Base-by-base conservation (phyloP, 2,329 filamentous ascomycete species). In the Penicillium sp. region DNA sequence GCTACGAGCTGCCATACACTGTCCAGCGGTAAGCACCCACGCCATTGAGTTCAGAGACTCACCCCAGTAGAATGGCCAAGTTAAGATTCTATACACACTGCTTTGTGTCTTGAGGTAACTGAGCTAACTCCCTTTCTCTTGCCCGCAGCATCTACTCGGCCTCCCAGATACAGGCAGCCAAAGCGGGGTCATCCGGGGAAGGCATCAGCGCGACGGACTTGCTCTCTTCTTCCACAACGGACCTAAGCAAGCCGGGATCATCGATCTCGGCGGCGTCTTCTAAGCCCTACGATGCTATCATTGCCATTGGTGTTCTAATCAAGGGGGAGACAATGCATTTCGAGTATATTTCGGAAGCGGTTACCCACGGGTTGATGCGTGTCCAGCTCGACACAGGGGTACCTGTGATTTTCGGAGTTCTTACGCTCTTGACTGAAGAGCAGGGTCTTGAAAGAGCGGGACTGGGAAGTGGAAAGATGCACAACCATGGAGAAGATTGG, bases 311-410 rank as follows among this genome's bases (percentile, higher is more conserved):
- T 60, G 93, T 97, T 60, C 87, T 99, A 64, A 97, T 99, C 82
- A 99, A 99, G 83, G 95, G 95, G 76, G 91, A 96, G 80, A 98
- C 95, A 7, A 97, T 97, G 93, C 95, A 99, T 81, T 99, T 99
- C 74, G 95, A 99, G 81, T 98, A 99, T 82, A 99, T 99, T 71
- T 86, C 93, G 47, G 95, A 98, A 67, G 88, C 92, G 46, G 93
- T 96, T 7, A 92, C 89, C 61, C 92, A 97, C 65, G 95, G 92
- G 7, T 84, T 99, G 64, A 99, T 99, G 95, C 89, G 92, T 67
- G 89, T 98, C 62, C 93, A 96, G 78, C 84, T 98, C 59, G 94
- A 99, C 76, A 89, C 88, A 9, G 91, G 92, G 49, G 87, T 96
- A 55, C 95, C 95, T 35, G 90, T 99, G 63, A 87, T 98, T 62